Evolutionary conservation across 805 yeast genomes (phyloP).

Genomic region (Metschnikowia santaceciliae): DNA sequence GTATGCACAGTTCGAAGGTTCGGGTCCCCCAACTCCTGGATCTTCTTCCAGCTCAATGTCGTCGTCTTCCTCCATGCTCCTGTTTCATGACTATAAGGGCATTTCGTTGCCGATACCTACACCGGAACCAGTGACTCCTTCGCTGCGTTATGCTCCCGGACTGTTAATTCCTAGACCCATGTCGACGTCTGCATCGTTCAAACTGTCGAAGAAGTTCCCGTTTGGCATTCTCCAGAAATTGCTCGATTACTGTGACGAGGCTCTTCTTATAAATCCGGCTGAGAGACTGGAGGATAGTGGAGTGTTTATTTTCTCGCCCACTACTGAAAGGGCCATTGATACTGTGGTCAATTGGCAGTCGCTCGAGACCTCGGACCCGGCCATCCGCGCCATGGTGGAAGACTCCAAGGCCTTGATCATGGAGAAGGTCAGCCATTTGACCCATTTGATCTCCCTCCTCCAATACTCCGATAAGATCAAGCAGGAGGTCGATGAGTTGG

Average conservation of each 20-base stretch:
- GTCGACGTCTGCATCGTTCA: slow-evolving; percentile 27
- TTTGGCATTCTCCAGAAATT: slow-evolving; percentile 56
- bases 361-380: slow-evolving; percentile 60
- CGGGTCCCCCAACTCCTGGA: slow-evolving; percentile 17
- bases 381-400: slow-evolving; percentile 54
- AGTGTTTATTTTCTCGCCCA: slow-evolving; percentile 48
- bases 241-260: slow-evolving; percentile 67
- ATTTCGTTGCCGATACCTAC: slow-evolving; percentile 40
- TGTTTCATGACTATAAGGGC: slow-evolving; percentile 53
- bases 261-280: slow-evolving; percentile 62
- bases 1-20: slow-evolving; percentile 12
- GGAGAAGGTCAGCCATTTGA: slow-evolving; percentile 65
- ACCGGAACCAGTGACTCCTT: slow-evolving; percentile 2
- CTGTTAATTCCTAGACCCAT: slow-evolving; percentile 13
- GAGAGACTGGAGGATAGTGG: slow-evolving; percentile 50
- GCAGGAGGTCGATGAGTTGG: slow-evolving; percentile 70
- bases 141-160: not conserved
- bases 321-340: slow-evolving; percentile 53
- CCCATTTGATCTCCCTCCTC: slow-evolving; percentile 68
- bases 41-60: slow-evolving; percentile 18
- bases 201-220: slow-evolving; percentile 52
- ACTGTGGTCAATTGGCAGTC: slow-evolving; percentile 39
- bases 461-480: slow-evolving; percentile 74
- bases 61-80: slow-evolving; percentile 18
- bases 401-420: slow-evolving; percentile 63